These are phyloP conservation scores for Starmera pachycereana DNA, from an alignment of 805 yeast species.

Conservation along the genomic window DNA sequence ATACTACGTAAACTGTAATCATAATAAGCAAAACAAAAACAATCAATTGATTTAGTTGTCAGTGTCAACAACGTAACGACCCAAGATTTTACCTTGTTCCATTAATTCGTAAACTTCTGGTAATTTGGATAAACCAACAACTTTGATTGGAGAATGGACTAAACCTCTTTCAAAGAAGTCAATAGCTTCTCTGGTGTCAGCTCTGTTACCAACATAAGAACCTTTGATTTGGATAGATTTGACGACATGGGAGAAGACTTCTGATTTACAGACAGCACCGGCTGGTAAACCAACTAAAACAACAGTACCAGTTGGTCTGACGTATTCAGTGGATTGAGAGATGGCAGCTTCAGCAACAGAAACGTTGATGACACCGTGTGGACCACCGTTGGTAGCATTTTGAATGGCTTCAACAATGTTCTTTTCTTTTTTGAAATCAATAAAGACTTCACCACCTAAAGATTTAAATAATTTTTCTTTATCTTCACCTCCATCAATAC, in stretches of 20 bases:
- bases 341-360: conserved; percentile 63
- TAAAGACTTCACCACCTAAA: conserved; percentile 58
- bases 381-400: conserved; percentile 59
- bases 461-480: conserved; percentile 43
- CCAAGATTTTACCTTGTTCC: conserved; percentile 78
- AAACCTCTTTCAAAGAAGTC: conserved; percentile 66
- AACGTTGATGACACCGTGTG: conserved; percentile 26
- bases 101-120: conserved; percentile 62
- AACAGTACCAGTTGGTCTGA: conserved; percentile 60
- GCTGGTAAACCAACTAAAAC: conserved; percentile 74
- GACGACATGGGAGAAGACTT: conserved; percentile 66
- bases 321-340: conserved; percentile 47
- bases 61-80: conserved; percentile 84
- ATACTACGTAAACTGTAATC: too few relatives aligned
- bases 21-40: too few relatives aligned
- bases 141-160: conserved; percentile 61
- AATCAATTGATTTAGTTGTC: conserved; percentile 29
- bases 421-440: conserved; percentile 47
- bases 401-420: conserved; percentile 46
- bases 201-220: conserved; percentile 84
- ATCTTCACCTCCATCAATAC: conserved; percentile 60
- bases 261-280: conserved; percentile 59
- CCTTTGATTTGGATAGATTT: conserved; percentile 66
- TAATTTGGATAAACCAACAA: conserved; percentile 67
- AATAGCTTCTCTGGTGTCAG: conserved; percentile 74